Conservation (phyloP, 2,329 filamentous ascomycete species). For the Teratosphaeria destructans region DNA sequence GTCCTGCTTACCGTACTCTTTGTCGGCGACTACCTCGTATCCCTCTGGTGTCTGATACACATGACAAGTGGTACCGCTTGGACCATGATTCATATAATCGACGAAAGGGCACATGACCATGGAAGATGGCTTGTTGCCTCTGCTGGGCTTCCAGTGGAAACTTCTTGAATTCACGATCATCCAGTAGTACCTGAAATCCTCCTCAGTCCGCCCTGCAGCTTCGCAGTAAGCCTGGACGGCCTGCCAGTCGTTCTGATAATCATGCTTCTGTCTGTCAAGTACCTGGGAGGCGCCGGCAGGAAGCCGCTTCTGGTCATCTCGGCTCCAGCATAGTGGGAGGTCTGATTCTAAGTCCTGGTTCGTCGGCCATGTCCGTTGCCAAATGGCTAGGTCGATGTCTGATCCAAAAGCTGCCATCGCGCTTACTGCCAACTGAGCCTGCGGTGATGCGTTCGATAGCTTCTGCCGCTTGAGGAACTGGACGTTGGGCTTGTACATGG, state of each 20-base stretch:
- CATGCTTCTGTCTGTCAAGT: slow-evolving; percentile 20
- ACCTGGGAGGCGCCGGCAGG: slow-evolving; percentile 27
- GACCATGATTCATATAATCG: slow-evolving; percentile 57
- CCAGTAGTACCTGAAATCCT: slow-evolving; percentile 47
- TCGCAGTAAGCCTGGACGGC: slow-evolving; percentile 6
- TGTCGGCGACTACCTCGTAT: slow-evolving; percentile 46
- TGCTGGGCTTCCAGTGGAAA: slow-evolving; percentile 46
- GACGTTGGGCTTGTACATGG: slow-evolving; percentile 55
- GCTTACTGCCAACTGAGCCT: slow-evolving; percentile 57
- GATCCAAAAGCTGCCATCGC: slow-evolving; percentile 11
- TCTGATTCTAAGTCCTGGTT: slow-evolving; percentile 47
- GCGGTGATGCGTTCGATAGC: slow-evolving; percentile 27
- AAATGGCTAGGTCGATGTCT: slow-evolving; percentile 7
- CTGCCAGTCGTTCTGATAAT: slow-evolving; percentile 18
- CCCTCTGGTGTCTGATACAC: slow-evolving; percentile 41
- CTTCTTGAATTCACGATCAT: slow-evolving; percentile 50
- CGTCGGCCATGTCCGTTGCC: slow-evolving; percentile 46
- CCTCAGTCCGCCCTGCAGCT: slow-evolving; percentile 20
- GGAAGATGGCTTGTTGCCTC: slow-evolving; percentile 41
- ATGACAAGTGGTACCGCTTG: slow-evolving; percentile 36
- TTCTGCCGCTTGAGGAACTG: slow-evolving; percentile 35
- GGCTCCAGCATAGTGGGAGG: slow-evolving; percentile 48
- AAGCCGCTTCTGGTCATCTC: slow-evolving; percentile 29
- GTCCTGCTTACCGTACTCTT: slow-evolving; percentile 36
- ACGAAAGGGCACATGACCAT: slow-evolving; percentile 62